Evolutionary conservation across 1,139 yeast genomes (phyloP).

Genomic region (Sugiyamaella pinicola): DNA sequence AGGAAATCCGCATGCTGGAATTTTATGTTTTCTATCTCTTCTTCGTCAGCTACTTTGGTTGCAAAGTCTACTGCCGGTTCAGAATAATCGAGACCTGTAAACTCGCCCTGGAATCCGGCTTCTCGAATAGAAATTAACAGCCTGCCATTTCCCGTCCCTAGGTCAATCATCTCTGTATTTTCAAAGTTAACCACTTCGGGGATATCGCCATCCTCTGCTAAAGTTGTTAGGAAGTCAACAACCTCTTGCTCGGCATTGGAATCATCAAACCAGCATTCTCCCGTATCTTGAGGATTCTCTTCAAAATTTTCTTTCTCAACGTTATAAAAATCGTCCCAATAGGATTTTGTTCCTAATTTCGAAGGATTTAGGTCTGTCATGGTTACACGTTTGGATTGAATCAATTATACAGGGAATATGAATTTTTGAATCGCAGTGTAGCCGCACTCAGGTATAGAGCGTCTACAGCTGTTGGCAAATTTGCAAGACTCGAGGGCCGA

Average conservation of each 20-base stretch:
- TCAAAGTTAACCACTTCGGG: conserved; percentile 29
- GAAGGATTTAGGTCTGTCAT: conserved; percentile 30
- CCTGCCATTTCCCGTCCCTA: conserved; percentile 98
- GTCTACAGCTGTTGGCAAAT: no score
- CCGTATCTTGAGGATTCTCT: conserved; percentile 77
- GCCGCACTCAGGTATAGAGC: no score
- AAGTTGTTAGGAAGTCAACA: conserved; percentile 61
- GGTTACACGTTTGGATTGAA: background rate
- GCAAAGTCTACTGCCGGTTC: conserved; percentile 78
- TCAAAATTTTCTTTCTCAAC: conserved; percentile 70
- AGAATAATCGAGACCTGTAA: conserved; percentile 86
- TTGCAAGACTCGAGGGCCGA: no score
- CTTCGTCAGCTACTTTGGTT: conserved; percentile 52
- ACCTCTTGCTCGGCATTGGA: conserved; percentile 85
- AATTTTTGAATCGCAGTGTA: background rate
- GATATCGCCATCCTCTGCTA: conserved; percentile 38
- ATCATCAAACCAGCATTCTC: conserved; percentile 96
- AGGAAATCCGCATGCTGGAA: conserved; percentile 54
- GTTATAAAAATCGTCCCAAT: conserved; percentile 85
- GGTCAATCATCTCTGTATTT: conserved; percentile 59
- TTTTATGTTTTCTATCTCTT: conserved; percentile 44
- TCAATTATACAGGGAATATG: background rate
- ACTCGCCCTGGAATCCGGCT: conserved; percentile 50
- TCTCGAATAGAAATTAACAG: conserved; percentile 73
- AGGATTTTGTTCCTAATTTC: conserved; percentile 33